phyloP scores from a whole-genome alignment of 2,329 filamentous ascomycete genomes.

The Emergomyces orientalis region DNA sequence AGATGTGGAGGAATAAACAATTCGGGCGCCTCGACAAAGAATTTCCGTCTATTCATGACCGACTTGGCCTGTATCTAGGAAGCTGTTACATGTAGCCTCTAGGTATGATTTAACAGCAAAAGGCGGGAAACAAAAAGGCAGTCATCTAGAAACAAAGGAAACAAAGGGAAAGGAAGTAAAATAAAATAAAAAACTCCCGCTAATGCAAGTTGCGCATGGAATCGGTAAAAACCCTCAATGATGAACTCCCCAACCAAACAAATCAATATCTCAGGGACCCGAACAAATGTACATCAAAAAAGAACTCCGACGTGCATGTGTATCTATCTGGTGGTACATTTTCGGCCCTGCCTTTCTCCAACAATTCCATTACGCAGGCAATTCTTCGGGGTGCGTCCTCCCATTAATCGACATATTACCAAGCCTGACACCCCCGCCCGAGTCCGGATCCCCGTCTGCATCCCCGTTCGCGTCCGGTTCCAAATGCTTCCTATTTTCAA shows the following conservation, averaged over 20 bases:
- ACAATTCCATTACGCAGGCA: neutral
- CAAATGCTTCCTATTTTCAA: conserved; percentile 27
- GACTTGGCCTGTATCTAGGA: neutral
- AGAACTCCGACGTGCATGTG: neutral
- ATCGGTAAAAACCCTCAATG: neutral
- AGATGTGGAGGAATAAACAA: neutral
- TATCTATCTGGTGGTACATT: neutral
- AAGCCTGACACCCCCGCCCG: neutral
- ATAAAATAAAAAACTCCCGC: conserved; percentile 13
- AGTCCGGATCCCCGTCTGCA: neutral
- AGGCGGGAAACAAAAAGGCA: too few relatives aligned
- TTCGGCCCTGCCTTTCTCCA: neutral
- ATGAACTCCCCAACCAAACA: neutral
- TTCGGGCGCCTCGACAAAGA: neutral
- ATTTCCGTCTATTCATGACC: neutral
- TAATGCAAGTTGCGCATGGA: neutral
- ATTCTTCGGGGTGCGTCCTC: neutral
- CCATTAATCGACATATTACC: neutral
- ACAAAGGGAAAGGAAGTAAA: neutral
- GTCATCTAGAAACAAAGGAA: too few relatives aligned
- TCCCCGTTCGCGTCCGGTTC: neutral
- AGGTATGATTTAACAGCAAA: neutral
- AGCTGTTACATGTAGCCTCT: neutral
- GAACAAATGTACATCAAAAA: neutral
- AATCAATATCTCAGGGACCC: neutral